Base-by-base conservation (phyloP, 2,329 filamentous ascomycete genomes). In the Aspergillus tamarii region DNA sequence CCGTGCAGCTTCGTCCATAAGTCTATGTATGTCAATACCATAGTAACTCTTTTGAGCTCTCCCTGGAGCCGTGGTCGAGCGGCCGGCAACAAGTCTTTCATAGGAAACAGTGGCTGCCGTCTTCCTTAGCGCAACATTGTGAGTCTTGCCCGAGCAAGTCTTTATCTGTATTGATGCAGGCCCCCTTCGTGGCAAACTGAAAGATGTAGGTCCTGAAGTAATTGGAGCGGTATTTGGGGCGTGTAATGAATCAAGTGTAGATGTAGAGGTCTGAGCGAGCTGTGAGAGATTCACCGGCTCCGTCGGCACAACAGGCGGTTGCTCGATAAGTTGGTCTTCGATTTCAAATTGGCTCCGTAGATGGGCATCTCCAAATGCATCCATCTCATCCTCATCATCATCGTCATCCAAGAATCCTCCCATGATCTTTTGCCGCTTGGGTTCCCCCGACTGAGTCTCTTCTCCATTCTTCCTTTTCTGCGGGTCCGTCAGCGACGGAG, bases 11-110 rank as follows among this genome's bases (percentile, higher is more conserved):
- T 90, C 85, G 62, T 91, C 89, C 62, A 98, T 85, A 45, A 99
- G 81, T 61, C 88, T 84, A 76, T 97, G 93, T 39, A 99, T 95
- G 54, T 97, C 90, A 67, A 99, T 90, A 11, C 95, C 95, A 75
- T 97, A 99, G 78, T 94, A 98, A 70, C 89, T 84, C 67, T 83
- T 85, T 55, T 82, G 81, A 21, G 88, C 88, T 69, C 82, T 83
- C 21, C 85, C 85, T 36, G 82, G 77, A n/a, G 76, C 74, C 3
- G 79, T 78, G 4, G 74, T 77, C 10, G 86, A 88, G 16, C 86
- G 81, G 57, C 81, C 76, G 21, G 85, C 85, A 64, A 87, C 81
- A 4, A 86, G 73, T 64, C 81, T 78, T 69, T 88, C 83, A 63
- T 85, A 88, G 0, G 84, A 78, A 9, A 82, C 63, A 0, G 73